phyloP scores from a whole-genome alignment of 768 basidiomycete species.

The Tricholoma terreum region DNA sequence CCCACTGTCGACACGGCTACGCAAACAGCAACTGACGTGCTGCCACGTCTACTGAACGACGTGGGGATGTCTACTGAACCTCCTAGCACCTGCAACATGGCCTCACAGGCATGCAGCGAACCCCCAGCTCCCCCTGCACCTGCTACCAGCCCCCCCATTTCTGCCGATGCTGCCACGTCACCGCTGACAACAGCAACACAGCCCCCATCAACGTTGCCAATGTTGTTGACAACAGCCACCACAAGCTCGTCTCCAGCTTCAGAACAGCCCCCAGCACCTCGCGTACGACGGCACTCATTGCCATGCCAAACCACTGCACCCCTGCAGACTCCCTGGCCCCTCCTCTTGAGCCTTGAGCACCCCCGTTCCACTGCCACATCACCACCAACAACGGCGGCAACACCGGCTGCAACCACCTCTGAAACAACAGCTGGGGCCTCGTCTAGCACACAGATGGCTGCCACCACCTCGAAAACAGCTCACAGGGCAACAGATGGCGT shows the following conservation, averaged over 20 bases:
- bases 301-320: background rate
- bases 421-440: background rate
- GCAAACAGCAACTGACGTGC: background rate
- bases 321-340: background rate
- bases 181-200: too few relatives aligned
- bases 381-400: background rate
- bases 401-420: background rate
- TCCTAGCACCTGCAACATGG: background rate
- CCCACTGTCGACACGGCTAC: background rate
- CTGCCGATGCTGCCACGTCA: too few relatives aligned
- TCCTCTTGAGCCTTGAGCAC: background rate
- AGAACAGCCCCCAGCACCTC: background rate
- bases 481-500: background rate
- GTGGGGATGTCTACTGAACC: background rate
- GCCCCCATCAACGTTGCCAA: too few relatives aligned
- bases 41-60: background rate
- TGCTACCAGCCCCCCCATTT: too few relatives aligned
- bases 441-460: background rate
- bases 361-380: background rate
- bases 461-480: background rate
- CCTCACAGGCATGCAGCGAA: background rate
- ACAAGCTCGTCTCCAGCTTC: background rate
- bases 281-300: background rate
- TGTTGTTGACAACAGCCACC: background rate
- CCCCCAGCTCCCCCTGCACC: too few relatives aligned